Percentiles rank a stretch among this genome's conserved stretches.
Conservation (phyloP, 441 rosid genomes). For the Gossypium davidsonii region DNA sequence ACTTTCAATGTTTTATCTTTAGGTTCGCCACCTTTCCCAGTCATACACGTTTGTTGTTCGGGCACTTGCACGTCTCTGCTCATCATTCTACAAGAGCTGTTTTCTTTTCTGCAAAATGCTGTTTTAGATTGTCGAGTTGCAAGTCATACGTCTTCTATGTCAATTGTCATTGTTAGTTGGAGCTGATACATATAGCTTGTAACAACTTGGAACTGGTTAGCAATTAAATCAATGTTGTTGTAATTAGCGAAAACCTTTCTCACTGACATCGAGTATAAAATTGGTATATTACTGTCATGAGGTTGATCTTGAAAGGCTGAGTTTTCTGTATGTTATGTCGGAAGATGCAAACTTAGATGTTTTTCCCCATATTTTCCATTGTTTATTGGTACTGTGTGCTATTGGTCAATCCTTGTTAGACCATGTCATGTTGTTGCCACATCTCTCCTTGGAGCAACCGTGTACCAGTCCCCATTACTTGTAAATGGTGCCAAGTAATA, state of each 20-base stretch:
- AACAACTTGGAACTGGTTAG: background rate
- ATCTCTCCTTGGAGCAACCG: no score
- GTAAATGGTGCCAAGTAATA: no score
- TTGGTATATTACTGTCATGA: background rate
- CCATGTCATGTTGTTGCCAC: background rate
- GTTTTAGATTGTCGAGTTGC: background rate
- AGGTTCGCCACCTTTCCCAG: background rate
- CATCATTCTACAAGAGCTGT: background rate
- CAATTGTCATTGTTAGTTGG: background rate
- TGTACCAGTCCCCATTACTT: background rate
- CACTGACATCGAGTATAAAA: background rate
- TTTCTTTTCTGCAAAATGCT: background rate
- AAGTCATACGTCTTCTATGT: background rate
- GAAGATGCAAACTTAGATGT: background rate
- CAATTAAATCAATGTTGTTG: background rate
- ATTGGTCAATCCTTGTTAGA: background rate
- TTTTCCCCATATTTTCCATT: background rate
- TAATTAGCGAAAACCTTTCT: background rate
- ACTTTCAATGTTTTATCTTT: conserved; percentile 4
- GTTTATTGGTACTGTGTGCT: background rate
- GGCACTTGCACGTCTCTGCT: background rate
- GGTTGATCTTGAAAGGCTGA: background rate
- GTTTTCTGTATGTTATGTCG: background rate
- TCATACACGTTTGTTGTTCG: background rate
- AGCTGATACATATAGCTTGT: background rate